These are phyloP conservation scores for Exophiala spinifera DNA, from an alignment of 2,329 filamentous ascomycete species.

Conservation along the genomic window DNA sequence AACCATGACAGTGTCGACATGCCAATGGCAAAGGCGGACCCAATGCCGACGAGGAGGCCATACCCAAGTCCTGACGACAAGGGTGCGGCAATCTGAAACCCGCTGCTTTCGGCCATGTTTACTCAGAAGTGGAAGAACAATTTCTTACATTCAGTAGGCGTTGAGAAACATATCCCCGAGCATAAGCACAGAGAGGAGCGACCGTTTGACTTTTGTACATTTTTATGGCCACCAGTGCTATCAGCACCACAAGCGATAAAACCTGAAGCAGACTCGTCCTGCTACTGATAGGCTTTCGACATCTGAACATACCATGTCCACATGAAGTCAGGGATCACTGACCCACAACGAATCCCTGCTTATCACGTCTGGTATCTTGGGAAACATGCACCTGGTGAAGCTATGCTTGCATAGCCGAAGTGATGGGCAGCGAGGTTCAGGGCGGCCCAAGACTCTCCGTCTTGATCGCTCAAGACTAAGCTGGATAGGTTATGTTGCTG, in stretches of 20 bases:
- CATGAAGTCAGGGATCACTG: neutral
- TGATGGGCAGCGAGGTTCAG: no score
- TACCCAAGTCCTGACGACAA: constrained; percentile 43
- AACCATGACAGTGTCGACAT: constrained; percentile 38
- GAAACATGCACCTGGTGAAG: neutral
- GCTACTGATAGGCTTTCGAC: neutral
- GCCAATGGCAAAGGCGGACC: constrained; percentile 42
- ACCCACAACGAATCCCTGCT: neutral
- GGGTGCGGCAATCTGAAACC: constrained; percentile 15
- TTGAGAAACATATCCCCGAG: no score
- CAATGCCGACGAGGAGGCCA: constrained; percentile 50
- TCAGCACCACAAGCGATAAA: neutral
- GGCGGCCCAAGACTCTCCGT: no score
- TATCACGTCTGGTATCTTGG: neutral
- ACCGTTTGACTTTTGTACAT: neutral
- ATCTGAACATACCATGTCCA: neutral
- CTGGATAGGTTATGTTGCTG: no score
- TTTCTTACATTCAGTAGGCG: no score
- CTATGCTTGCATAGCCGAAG: neutral
- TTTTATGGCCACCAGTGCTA: neutral
- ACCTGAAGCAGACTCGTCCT: neutral
- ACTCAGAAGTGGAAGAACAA: neutral
- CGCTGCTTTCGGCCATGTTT: constrained; percentile 6
- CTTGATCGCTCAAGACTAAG: no score
- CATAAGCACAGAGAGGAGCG: neutral